These are phyloP conservation scores for Lichtheimia corymbifera DNA, from an alignment of 371 early-diverging fungal genomes.

Conservation along the genomic window DNA sequence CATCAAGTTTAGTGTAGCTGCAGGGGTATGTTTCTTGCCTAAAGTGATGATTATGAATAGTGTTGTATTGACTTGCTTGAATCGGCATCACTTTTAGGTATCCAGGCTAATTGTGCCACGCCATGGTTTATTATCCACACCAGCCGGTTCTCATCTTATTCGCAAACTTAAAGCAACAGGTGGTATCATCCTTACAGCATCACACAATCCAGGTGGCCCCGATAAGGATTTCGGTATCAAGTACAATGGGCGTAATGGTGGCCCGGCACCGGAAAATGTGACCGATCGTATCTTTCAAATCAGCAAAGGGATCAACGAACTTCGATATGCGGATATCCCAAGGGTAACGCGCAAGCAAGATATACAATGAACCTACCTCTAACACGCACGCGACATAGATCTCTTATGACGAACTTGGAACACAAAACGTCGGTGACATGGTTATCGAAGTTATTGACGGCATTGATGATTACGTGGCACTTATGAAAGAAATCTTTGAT, in stretches of 20 bases:
- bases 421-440: constrained; percentile 56
- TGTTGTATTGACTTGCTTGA: no score
- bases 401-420: constrained; percentile 76
- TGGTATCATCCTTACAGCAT: constrained; percentile 95
- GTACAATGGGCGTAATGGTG: constrained; percentile 95
- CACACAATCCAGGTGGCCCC: constrained; percentile 98
- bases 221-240: constrained; percentile 98
- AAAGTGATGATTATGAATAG: background rate
- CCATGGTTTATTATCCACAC: constrained; percentile 94
- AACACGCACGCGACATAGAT: constrained; percentile 38
- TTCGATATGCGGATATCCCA: constrained; percentile 70
- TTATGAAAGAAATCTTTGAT: constrained; percentile 92
- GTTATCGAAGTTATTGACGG: constrained; percentile 89
- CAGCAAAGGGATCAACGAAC: constrained; percentile 69
- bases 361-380: no score
- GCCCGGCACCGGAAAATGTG: constrained; percentile 94
- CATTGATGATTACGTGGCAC: constrained; percentile 85
- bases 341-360: constrained; percentile 34
- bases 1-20: constrained; percentile 83
- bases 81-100: constrained; percentile 47
- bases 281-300: constrained; percentile 90
- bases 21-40: constrained; percentile 60
- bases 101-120: constrained; percentile 88
- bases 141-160: constrained; percentile 94
- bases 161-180: constrained; percentile 86